These are phyloP conservation scores for Fomitopsis pulvina DNA, from an alignment of 768 basidiomycete genomes.

Conservation along the genomic window DNA sequence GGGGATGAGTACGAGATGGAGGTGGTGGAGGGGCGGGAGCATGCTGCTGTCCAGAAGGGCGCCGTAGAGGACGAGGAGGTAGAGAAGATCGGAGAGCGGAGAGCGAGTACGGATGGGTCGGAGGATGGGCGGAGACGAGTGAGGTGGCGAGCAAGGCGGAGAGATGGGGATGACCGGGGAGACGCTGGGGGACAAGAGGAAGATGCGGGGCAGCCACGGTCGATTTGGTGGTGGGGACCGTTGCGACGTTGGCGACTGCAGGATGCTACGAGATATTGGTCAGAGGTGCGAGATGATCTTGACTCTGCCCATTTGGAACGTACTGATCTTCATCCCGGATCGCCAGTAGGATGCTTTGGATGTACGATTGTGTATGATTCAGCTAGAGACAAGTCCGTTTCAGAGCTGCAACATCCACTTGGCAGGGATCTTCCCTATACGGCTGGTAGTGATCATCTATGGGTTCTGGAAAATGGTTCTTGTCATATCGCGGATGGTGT, in stretches of 20 bases:
- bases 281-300: no score
- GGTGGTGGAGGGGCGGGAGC: neutral
- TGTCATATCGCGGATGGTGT: no score
- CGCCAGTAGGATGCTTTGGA: no score
- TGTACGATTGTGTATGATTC: no score
- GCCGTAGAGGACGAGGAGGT: neutral
- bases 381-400: no score
- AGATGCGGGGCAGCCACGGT: conserved; percentile 24
- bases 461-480: no score
- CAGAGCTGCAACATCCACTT: no score
- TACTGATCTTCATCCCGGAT: no score
- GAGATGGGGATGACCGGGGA: neutral
- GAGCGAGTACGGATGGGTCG: no score
- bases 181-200: neutral
- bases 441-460: no score
- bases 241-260: conserved; percentile 66
- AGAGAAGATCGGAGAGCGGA: neutral
- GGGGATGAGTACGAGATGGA: conserved; percentile 1
- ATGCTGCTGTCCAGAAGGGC: neutral
- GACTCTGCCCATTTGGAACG: no score
- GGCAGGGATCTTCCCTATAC: no score
- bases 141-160: neutral
- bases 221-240: conserved; percentile 81
- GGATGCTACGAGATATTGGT: conserved; percentile 69
- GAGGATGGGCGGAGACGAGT: neutral